These are phyloP conservation scores for Exophiala calicioides DNA, from an alignment of 2,329 filamentous ascomycete genomes.

Conservation along the genomic window DNA sequence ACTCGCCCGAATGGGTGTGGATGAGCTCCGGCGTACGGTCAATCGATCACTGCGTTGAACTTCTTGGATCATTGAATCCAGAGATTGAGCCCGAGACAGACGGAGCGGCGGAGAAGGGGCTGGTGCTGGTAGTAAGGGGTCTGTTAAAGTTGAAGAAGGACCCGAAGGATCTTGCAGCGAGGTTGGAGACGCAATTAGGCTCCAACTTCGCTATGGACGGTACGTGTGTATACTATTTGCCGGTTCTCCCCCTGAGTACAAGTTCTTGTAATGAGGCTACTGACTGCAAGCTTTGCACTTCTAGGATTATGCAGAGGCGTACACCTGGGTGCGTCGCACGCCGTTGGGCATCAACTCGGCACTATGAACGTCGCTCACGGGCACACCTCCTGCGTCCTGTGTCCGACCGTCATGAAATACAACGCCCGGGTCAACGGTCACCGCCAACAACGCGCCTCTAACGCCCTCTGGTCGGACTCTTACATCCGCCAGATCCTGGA, in stretches of 20 bases:
- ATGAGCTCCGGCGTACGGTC: conserved; percentile 34
- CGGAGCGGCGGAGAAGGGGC: conserved; percentile 28
- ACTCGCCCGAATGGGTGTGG: conserved; percentile 33
- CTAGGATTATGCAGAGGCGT: conserved; percentile 15
- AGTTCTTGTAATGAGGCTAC: not conserved
- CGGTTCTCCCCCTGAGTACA: not conserved
- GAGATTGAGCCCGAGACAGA: conserved; percentile 17
- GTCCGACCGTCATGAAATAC: conserved; percentile 16
- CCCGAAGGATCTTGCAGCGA: conserved; percentile 27
- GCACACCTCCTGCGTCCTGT: conserved; percentile 15
- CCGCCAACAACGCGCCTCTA: conserved; percentile 15
- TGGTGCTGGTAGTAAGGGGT: conserved; percentile 31
- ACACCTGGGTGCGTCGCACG: conserved; percentile 14
- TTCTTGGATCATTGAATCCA: conserved; percentile 28
- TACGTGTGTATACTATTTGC: no score
- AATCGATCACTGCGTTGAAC: conserved; percentile 36
- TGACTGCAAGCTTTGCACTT: not conserved
- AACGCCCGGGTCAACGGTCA: conserved; percentile 13
- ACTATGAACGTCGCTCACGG: conserved; percentile 18
- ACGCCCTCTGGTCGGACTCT: conserved; percentile 16
- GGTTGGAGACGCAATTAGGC: conserved; percentile 32
- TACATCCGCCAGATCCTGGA: conserved; percentile 19
- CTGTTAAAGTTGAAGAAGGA: conserved; percentile 32
- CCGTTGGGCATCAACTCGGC: conserved; percentile 14
- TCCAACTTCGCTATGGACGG: conserved; percentile 15